These are phyloP conservation scores for Verbena officinalis DNA, from an alignment of 257 asterid genomes.

Conservation along the genomic window DNA sequence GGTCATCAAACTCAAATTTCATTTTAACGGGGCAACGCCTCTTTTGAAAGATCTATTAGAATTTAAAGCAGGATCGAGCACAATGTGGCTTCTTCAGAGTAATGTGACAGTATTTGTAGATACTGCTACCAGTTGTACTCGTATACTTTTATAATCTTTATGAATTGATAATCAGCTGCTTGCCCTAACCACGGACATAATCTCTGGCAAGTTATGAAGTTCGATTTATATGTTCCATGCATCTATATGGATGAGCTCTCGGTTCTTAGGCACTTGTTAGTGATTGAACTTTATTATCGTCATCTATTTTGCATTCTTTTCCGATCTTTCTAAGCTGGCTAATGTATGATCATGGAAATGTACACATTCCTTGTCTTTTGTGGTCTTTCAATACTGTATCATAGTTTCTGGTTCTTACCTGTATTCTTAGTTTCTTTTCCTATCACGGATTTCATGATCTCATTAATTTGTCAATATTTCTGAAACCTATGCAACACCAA, in stretches of 20 bases:
- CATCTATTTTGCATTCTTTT: not conserved
- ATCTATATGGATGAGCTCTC: not conserved
- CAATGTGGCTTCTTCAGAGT: not conserved
- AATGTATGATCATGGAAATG: not conserved
- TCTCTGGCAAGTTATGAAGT: not conserved
- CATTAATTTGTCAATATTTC: conserved; percentile 16
- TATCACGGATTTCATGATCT: conserved; percentile 1
- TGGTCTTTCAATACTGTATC: not conserved
- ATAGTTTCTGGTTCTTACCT: not conserved
- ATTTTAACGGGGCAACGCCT: not conserved
- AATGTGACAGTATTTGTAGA: not conserved
- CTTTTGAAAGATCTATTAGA: not conserved
- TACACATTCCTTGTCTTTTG: not conserved
- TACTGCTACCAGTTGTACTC: not conserved
- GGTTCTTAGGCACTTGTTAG: not conserved
- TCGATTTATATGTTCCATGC: not conserved
- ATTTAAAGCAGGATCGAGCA: not conserved
- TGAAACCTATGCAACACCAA: conserved; percentile 87
- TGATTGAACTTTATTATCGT: not conserved
- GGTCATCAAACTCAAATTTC: not conserved
- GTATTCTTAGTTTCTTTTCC: not conserved
- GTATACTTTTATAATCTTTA: not conserved
- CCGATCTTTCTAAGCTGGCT: conserved; percentile 1
- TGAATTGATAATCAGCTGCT: conserved; percentile 4
- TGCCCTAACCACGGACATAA: not conserved